phyloP scores from a whole-genome alignment of 768 basidiomycete genomes.

The Suillus fuscotomentosus region DNA sequence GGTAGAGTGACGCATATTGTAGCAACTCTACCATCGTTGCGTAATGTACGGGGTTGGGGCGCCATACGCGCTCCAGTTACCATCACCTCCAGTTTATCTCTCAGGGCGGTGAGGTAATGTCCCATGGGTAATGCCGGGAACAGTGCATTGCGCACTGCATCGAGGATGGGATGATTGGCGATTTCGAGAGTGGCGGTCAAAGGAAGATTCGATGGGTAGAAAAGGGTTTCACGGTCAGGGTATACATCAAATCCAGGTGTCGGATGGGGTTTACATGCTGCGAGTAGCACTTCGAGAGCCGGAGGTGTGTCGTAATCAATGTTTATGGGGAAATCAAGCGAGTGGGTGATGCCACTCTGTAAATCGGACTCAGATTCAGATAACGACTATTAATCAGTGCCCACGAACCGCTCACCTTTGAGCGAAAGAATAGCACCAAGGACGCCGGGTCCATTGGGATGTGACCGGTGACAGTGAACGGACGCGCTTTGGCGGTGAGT shows the following conservation, averaged over 20 bases:
- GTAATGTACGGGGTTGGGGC: conserved; percentile 49
- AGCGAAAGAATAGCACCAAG: conserved; percentile 74
- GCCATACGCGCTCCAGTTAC: conserved; percentile 58
- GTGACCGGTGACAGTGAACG: conserved; percentile 65
- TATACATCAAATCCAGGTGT: conserved; percentile 51
- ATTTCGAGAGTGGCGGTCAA: conserved; percentile 77
- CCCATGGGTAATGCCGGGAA: conserved; percentile 70
- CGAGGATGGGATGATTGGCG: conserved; percentile 79
- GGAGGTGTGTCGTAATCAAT: conserved; percentile 73
- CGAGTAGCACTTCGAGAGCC: conserved; percentile 75
- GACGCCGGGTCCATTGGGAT: conserved; percentile 69
- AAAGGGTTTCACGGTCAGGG: conserved; percentile 62
- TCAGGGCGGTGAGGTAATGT: conserved; percentile 64
- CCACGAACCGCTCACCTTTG: conserved; percentile 51
- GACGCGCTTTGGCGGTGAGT: conserved; percentile 55
- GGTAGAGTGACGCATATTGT: conserved; percentile 75
- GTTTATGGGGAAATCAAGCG: conserved; percentile 80
- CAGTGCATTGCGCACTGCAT: conserved; percentile 67
- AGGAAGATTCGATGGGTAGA: conserved; percentile 71
- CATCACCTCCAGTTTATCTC: conserved; percentile 71
- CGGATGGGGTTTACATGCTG: conserved; percentile 67
- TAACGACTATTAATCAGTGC: not conserved
- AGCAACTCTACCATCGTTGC: conserved; percentile 68
- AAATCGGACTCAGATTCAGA: conserved; percentile 10
- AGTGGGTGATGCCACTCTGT: conserved; percentile 77